Percentiles rank a stretch among this genome's conserved stretches.
phyloP scores from a whole-genome alignment of 139 green algal genomes.

The Micractinium sp. region DNA sequence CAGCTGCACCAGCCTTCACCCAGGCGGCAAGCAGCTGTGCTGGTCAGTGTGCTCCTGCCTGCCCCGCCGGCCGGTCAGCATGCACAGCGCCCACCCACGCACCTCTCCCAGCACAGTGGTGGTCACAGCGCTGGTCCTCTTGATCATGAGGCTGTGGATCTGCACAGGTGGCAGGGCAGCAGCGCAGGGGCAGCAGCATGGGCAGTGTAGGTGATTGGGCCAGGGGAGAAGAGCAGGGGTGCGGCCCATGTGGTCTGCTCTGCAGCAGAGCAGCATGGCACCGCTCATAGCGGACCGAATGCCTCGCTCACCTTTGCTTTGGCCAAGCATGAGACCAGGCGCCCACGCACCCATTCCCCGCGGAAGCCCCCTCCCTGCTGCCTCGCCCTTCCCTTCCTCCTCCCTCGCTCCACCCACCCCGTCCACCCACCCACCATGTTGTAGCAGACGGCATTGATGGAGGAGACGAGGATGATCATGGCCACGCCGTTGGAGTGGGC shows the following conservation, averaged over 20 bases:
- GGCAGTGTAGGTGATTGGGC: not conserved
- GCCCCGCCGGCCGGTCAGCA: no score
- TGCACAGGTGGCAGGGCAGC: constrained; percentile 38
- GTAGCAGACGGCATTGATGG: constrained; percentile 37
- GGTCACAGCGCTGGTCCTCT: constrained; percentile 59
- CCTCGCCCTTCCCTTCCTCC: no score
- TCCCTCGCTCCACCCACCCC: no score
- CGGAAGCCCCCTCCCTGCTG: no score
- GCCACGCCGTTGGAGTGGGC: not conserved
- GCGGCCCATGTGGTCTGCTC: not conserved
- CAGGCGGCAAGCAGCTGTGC: no score
- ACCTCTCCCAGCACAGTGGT: constrained; percentile 73
- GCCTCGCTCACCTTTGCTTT: no score
- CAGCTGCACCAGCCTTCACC: no score
- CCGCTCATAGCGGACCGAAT: not conserved
- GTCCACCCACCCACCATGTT: constrained; percentile 23
- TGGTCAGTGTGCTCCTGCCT: no score
- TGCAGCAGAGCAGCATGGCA: no score
- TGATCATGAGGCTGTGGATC: constrained; percentile 64
- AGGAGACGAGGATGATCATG: constrained; percentile 19
- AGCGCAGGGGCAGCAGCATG: not conserved
- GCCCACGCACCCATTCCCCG: no score
- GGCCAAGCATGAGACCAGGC: no score
- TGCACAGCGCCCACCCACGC: not conserved
- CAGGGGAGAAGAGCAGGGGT: not conserved